A percentile compares a stretch with the other conserved stretches of the same genome.
phyloP scores from a whole-genome alignment of 108 stramenopile genomes.

The Craspedostauros australis region DNA sequence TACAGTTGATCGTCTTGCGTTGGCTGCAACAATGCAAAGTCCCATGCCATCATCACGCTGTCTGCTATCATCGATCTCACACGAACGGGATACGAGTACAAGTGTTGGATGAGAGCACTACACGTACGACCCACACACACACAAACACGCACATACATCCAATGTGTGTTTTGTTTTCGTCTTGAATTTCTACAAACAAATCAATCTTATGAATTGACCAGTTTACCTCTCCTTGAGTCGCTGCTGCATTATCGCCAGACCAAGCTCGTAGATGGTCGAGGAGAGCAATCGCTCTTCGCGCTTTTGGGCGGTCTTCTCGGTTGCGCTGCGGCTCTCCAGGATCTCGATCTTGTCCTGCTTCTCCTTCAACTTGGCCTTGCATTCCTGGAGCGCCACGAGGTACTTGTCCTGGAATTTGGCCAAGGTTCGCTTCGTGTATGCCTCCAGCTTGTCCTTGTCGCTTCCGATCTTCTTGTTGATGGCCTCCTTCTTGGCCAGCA shows the following conservation, averaged over 20 bases:
- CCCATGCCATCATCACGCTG: not conserved
- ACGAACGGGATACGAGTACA: not conserved
- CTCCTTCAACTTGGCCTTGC: conserved; percentile 87
- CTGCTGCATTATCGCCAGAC: conserved; percentile 85
- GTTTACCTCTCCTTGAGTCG: conserved; percentile 54
- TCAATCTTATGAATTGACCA: too few relatives aligned
- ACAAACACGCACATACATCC: not conserved
- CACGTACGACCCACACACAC: not conserved
- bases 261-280: conserved; percentile 88
- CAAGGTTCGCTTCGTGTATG: conserved; percentile 89
- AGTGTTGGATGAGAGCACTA: too few relatives aligned
- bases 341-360: conserved; percentile 82
- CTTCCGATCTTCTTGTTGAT: conserved; percentile 74
- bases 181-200: not conserved
- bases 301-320: conserved; percentile 84
- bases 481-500: conserved; percentile 55
- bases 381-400: conserved; percentile 85
- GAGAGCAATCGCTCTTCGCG: conserved; percentile 84
- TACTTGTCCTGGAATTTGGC: conserved; percentile 94
- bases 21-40: not conserved
- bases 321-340: conserved; percentile 63
- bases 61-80: not conserved
- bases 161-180: not conserved
- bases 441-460: conserved; percentile 91
- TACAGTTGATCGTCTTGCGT: too few relatives aligned